Percentiles rank a stretch among this genome's conserved stretches.
Conservation (phyloP, 2,329 filamentous ascomycete species). For the Conoideocrella luteorostrata region DNA sequence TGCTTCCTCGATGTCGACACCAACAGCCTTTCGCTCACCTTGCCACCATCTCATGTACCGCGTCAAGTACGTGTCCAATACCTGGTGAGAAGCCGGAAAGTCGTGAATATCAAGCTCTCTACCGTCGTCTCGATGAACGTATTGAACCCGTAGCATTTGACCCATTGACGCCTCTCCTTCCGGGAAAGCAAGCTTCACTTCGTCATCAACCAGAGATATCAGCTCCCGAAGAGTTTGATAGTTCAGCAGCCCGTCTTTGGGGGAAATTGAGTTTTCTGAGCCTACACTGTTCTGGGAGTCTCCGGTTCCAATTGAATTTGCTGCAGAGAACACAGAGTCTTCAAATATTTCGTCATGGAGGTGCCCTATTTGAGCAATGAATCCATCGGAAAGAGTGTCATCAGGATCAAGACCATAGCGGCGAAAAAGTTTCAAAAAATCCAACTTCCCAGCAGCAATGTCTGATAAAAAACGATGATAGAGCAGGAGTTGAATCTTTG, state of each 20-base stretch:
- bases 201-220: constrained; percentile 36
- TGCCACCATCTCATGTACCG: constrained; percentile 83
- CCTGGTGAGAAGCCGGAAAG: constrained; percentile 59
- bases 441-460: constrained; percentile 64
- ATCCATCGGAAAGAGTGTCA: constrained; percentile 66
- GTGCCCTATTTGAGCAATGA: constrained; percentile 66
- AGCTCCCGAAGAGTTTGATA: constrained; percentile 45
- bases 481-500: constrained; percentile 80
- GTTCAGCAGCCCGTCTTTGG: constrained; percentile 27
- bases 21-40: constrained; percentile 63
- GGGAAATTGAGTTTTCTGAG: neutral
- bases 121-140: constrained; percentile 46
- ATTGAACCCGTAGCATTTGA: constrained; percentile 46
- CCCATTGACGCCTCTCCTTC: constrained; percentile 41
- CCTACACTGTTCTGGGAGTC: neutral
- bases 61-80: constrained; percentile 59
- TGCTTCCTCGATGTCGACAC: constrained; percentile 76
- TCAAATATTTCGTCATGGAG: constrained; percentile 62
- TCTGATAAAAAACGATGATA: constrained; percentile 81
- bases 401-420: constrained; percentile 65
- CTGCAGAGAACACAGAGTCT: constrained; percentile 35
- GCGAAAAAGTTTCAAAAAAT: constrained; percentile 60
- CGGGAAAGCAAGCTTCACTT: constrained; percentile 48
- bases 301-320: neutral
- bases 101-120: constrained; percentile 48